Conservation (phyloP, 495 filamentous ascomycete species). For the Aspergillus wentii region DNA sequence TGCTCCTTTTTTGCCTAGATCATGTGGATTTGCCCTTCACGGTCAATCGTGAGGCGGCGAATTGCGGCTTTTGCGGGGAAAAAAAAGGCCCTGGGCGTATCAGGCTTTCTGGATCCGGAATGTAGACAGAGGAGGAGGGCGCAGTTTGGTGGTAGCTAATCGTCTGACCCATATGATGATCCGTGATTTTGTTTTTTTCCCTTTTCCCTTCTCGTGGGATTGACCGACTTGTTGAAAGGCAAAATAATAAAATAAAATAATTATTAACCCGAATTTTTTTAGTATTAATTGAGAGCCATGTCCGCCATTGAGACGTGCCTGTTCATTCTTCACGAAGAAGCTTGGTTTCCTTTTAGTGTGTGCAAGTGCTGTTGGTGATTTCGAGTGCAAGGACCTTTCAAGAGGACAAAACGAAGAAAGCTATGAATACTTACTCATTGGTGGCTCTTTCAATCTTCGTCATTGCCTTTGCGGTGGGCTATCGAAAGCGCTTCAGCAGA, state of each 20-base stretch:
- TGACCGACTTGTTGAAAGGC: conserved; percentile 1
- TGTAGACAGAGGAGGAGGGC: conserved; percentile 7
- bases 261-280: no score
- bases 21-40: no score
- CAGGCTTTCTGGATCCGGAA: conserved; percentile 19
- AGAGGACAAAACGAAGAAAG: conserved; percentile 12
- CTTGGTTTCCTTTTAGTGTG: no score
- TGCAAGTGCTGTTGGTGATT: no score
- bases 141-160: conserved; percentile 16
- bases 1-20: no score
- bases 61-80: conserved; percentile 27
- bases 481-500: no score
- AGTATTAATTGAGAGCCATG: no score
- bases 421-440: conserved; percentile 34
- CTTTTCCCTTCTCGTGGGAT: conserved; percentile 3
- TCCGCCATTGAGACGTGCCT: no score
- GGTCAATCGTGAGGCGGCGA: conserved; percentile 15
- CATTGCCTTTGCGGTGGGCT: no score
- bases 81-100: conserved; percentile 17
- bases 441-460: conserved; percentile 30
- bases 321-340: no score
- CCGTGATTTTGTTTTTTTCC: conserved; percentile 8
- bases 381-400: no score
- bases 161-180: conserved; percentile 24
- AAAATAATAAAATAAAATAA: no score